phyloP scores from a whole-genome alignment of 345 rosid genomes.

The Pistacia integerrima region DNA sequence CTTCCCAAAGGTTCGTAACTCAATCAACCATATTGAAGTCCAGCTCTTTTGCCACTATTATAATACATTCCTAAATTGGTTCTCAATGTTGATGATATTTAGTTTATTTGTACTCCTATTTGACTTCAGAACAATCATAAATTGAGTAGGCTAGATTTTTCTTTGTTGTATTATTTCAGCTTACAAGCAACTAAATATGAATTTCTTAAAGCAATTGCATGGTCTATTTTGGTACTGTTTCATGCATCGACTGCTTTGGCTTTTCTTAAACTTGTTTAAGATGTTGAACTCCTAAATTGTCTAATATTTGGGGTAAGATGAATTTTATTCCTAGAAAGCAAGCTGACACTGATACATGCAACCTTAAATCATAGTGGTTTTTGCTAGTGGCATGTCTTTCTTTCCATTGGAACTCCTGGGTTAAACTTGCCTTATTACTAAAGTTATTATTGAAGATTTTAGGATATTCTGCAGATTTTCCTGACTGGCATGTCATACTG shows the following conservation, averaged over 20 bases:
- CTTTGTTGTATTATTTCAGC: background rate
- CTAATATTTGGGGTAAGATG: background rate
- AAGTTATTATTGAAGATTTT: background rate
- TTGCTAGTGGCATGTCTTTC: background rate
- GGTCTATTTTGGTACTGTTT: constrained; percentile 3
- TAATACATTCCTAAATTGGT: background rate
- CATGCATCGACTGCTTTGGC: constrained; percentile 5
- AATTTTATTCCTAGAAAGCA: background rate
- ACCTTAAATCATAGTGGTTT: background rate
- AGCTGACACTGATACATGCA: background rate
- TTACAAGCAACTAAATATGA: background rate
- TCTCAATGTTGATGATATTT: background rate
- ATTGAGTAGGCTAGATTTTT: background rate
- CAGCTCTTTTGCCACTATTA: background rate
- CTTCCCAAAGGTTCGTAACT: background rate
- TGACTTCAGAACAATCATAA: background rate
- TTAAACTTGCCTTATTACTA: background rate
- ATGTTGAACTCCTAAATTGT: background rate
- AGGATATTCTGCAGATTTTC: background rate
- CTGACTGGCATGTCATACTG: background rate
- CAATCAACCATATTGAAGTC: background rate
- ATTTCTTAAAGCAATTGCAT: background rate
- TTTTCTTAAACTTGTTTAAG: background rate
- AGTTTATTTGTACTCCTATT: background rate
- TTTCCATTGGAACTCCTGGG: background rate